Conservation (phyloP, 345 rosid genomes). For the Viola odorata region DNA sequence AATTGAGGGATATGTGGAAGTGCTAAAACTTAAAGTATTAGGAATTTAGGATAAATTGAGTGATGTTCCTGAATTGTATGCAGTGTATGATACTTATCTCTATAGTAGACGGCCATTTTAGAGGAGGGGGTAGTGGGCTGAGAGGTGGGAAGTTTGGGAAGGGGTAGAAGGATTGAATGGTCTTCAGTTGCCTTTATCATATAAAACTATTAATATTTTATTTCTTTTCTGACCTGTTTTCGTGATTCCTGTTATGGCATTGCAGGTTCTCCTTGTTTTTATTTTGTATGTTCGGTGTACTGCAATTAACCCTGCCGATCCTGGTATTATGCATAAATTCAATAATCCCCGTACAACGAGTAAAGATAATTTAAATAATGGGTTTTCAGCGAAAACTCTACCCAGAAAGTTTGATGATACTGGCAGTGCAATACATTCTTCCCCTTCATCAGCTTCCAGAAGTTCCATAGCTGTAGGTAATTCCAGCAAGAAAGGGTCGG, state of each 20-base stretch:
- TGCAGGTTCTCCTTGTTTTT: constrained; percentile 86
- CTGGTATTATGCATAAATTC: constrained; percentile 87
- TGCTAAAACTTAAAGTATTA: no score
- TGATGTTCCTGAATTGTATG: no score
- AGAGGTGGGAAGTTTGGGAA: no score
- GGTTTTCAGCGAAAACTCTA: constrained; percentile 36
- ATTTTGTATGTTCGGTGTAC: constrained; percentile 94
- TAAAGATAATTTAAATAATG: constrained; percentile 30
- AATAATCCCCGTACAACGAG: constrained; percentile 20
- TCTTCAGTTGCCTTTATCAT: no score
- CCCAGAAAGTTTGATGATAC: constrained; percentile 49
- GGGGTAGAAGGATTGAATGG: no score
- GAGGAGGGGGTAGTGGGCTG: no score
- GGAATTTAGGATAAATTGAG: no score
- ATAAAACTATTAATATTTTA: not conserved
- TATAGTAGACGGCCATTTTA: no score
- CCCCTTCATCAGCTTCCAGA: constrained; percentile 75
- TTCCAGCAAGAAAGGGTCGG: constrained; percentile 64
- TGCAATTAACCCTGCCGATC: constrained; percentile 99
- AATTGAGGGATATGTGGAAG: no score
- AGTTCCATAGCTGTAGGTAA: constrained; percentile 57
- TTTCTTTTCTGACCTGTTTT: not conserved
- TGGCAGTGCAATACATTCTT: constrained; percentile 52
- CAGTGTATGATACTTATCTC: no score
- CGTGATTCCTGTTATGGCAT: constrained; percentile 10